Evolutionary conservation across 2,329 filamentous ascomycete species (phyloP), one percentile per base, ranked within the genome.

Genomic region (Corynespora cassiicola): DNA sequence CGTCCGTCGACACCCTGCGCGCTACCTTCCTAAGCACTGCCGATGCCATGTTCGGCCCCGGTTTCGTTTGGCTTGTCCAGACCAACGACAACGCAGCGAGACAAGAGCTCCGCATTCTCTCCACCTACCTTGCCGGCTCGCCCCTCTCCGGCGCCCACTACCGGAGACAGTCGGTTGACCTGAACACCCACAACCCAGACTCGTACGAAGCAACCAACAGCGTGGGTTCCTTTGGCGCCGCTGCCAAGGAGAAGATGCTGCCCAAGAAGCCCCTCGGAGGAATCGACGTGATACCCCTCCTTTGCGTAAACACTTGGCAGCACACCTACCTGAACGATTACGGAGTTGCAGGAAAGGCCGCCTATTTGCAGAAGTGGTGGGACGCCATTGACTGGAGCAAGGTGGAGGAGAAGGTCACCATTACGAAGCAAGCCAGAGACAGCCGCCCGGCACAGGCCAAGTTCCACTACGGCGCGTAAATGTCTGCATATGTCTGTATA

Each of bases 271-370:
- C 83, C 5, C 84, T 86, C 2, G 87, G 86, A 24, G 85, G 85
- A 41, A 78, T 82, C 49, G 79, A 86, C 31, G 69, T 91, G 21
- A 76, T 83, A 39, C 91, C 92, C 9, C 76, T 97, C 45, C 75
- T 99, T 56, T 96, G 92, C 66, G 80, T 97, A 43, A 97, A 90
- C 73, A 96, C 90, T 5, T 99, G 94, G 94, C 86, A 97, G 75
- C 94, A 97, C 71, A 85, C 87, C 7, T 99, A 88, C 82, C 73
- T 97, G 66, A 80, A 81, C 38, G 90, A 97, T 68, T 96, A 88
- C 69, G 86, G 86, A 5, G 68, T 85, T 39, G 77, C 75, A 28
- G 90, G 89, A 32, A 99, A 96, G 82, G 75, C 77, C 36, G 71
- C 75, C 35, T 99, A 82, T 68, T 76, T 91, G 36, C 80, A 87